phyloP scores from a whole-genome alignment of 140 eudicot genomes.

The Ambrosia hybrid region DNA sequence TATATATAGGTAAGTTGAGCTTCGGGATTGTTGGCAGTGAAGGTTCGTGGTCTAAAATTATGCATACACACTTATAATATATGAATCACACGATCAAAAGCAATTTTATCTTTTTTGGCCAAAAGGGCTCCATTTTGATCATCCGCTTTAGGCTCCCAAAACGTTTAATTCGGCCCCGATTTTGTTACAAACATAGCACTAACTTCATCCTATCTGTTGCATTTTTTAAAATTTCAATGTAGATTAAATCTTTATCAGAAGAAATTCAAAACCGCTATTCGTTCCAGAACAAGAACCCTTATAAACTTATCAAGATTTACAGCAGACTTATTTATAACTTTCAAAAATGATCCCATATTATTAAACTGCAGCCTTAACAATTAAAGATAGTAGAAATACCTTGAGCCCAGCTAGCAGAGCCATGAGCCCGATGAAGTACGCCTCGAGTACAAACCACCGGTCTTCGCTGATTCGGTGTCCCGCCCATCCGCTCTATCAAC shows the following conservation, averaged over 20 bases:
- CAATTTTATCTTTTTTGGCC: too few species aligned
- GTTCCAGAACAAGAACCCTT: too few species aligned
- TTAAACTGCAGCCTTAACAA: background rate
- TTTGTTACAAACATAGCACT: background rate
- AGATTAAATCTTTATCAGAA: too few species aligned
- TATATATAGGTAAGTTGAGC: too few species aligned
- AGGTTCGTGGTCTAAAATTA: too few species aligned
- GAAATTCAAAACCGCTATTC: background rate
- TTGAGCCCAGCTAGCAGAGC: constrained; percentile 92
- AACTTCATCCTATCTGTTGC: background rate
- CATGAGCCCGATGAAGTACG: constrained; percentile 85
- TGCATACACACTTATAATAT: too few species aligned
- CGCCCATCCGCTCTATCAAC: constrained; percentile 79
- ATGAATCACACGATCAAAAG: too few species aligned
- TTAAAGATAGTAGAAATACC: constrained; percentile 31
- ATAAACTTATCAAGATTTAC: background rate
- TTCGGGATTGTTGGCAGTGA: too few species aligned
- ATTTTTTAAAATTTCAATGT: background rate
- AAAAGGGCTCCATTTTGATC: too few species aligned
- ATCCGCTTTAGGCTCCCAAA: too few species aligned
- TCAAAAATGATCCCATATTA: background rate
- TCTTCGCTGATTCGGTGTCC: constrained; percentile 57
- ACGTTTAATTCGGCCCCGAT: too few species aligned
- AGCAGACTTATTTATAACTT: background rate
- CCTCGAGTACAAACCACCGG: constrained; percentile 67